Conservation (phyloP, 139 green algal genomes). For the Pedinophyceae sp. region DNA sequence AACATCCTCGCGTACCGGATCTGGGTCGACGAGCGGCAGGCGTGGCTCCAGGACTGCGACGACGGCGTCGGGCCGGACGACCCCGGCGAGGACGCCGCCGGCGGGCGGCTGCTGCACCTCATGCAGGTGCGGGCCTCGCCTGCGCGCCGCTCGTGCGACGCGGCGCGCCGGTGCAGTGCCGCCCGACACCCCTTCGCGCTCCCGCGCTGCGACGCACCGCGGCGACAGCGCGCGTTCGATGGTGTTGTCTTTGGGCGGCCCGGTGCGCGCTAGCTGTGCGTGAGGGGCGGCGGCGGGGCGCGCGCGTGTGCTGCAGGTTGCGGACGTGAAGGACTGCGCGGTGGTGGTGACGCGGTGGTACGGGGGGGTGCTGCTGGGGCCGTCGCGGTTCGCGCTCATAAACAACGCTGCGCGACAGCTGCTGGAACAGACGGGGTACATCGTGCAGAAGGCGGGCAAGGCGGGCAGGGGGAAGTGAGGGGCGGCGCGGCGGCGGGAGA, state of each 20-base stretch:
- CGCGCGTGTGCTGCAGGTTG: slow-evolving; percentile 21
- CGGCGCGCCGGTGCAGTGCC: slow-evolving; percentile 4
- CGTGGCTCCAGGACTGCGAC: slow-evolving; percentile 50
- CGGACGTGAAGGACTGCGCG: slow-evolving; percentile 31
- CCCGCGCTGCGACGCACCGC: not conserved
- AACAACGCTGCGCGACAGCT: slow-evolving; percentile 65
- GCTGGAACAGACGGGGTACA: slow-evolving; percentile 32
- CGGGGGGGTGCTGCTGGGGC: slow-evolving; percentile 58
- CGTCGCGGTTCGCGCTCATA: slow-evolving; percentile 58
- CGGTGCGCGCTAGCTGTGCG: no score
- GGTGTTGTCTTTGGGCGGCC: no score
- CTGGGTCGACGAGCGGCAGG: slow-evolving; percentile 10
- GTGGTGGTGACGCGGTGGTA: slow-evolving; percentile 73
- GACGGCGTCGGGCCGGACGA: no score
- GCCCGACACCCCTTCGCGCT: not conserved
- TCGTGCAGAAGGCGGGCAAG: no score
- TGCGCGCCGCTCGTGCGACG: no score
- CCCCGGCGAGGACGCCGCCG: slow-evolving; percentile 66
- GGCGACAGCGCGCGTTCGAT: not conserved
- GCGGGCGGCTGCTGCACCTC: slow-evolving; percentile 61
- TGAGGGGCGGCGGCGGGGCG: no score
- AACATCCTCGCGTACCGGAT: slow-evolving; percentile 78
- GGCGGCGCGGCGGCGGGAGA: no score
- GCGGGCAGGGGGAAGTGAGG: no score
- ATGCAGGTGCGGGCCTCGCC: slow-evolving; percentile 44